phyloP scores from a whole-genome alignment of 2,329 filamentous ascomycete species.

The Calonectria honghensis region DNA sequence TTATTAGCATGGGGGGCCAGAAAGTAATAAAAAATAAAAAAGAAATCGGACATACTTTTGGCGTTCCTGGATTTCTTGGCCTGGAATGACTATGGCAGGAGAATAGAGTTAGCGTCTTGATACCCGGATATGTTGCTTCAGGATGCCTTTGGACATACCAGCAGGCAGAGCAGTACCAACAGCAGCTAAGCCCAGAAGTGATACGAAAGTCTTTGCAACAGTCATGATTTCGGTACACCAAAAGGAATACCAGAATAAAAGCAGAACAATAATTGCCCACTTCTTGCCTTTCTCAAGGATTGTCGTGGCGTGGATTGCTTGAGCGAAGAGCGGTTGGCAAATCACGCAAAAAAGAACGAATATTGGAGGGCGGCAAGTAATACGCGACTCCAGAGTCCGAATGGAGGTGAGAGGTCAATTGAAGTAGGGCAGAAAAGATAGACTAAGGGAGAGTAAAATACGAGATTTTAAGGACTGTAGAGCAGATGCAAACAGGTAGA shows the following conservation, averaged over 20 bases:
- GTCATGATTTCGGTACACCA: slow-evolving; percentile 42
- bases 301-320: slow-evolving; percentile 23
- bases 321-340: slow-evolving; percentile 29
- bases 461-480: slow-evolving; percentile 31
- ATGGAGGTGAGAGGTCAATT: slow-evolving; percentile 34
- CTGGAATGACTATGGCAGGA: slow-evolving; percentile 34
- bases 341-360: slow-evolving; percentile 14
- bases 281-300: slow-evolving; percentile 37
- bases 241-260: background rate
- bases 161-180: slow-evolving; percentile 50
- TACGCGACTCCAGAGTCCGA: background rate
- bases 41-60: slow-evolving; percentile 37
- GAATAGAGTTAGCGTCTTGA: background rate
- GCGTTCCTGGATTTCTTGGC: slow-evolving; percentile 15
- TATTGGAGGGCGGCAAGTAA: background rate
- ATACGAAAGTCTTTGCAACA: slow-evolving; percentile 49
- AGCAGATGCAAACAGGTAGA: slow-evolving; percentile 11
- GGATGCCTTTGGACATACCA: slow-evolving; percentile 43
- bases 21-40: background rate
- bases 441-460: slow-evolving; percentile 36
- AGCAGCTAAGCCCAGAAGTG: slow-evolving; percentile 50
- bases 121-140: background rate
- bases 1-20: background rate
- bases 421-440: slow-evolving; percentile 40
- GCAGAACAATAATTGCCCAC: background rate